These are phyloP conservation scores for Castanea crenata DNA, from an alignment of 306 rosid genomes.

Conservation along the genomic window DNA sequence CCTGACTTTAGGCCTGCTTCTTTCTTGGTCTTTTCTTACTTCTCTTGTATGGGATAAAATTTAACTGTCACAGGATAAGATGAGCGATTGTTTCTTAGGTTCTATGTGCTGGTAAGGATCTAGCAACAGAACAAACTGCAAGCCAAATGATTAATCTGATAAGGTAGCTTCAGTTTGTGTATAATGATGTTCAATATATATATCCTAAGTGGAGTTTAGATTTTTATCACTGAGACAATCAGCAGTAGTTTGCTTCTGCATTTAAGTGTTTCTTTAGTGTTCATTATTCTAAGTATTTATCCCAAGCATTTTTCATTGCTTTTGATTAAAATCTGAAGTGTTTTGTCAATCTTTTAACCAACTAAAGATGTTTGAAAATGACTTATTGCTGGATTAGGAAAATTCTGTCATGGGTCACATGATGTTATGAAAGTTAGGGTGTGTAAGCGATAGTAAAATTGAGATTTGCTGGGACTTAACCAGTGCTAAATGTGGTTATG, in stretches of 20 bases:
- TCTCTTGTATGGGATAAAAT: background rate
- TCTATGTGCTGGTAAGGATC: conserved; percentile 85
- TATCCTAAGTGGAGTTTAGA: background rate
- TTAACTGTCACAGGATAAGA: background rate
- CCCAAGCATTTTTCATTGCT: background rate
- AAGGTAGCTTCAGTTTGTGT: conserved; percentile 64
- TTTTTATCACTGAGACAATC: background rate
- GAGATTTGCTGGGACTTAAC: too few relatives aligned
- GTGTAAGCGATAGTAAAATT: too few relatives aligned
- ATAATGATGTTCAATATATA: background rate
- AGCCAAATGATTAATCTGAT: conserved; percentile 78
- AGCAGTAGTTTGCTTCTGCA: background rate
- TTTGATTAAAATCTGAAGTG: background rate
- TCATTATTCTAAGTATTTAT: background rate
- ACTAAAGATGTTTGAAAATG: background rate
- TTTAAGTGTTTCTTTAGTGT: background rate
- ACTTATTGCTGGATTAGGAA: too few relatives aligned
- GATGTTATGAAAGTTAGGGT: too few relatives aligned
- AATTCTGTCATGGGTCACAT: too few relatives aligned
- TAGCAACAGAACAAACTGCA: conserved; percentile 86
- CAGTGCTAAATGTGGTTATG: too few relatives aligned
- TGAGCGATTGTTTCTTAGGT: conserved; percentile 43
- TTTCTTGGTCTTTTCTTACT: background rate
- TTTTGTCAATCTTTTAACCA: background rate
- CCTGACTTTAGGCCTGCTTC: too few relatives aligned